Evolutionary conservation across 345 rosid genomes (phyloP).

Genomic region (Cardamine chenopodiifolia): DNA sequence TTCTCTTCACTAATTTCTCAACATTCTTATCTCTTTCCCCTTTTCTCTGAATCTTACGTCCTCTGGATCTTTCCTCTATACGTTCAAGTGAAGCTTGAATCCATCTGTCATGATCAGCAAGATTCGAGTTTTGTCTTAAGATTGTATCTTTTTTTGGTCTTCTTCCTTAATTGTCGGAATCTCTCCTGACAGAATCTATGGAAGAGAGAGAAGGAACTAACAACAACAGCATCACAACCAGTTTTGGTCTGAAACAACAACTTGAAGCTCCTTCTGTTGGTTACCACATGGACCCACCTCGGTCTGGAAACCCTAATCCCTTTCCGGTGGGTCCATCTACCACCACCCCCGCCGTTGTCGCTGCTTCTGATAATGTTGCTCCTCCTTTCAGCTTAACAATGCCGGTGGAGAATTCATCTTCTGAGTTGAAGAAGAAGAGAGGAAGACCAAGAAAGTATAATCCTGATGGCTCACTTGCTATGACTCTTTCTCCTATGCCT

Average conservation of each 20-base stretch:
- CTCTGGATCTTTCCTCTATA: constrained; percentile 36
- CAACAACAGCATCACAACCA: constrained; percentile 41
- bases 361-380: constrained; percentile 32
- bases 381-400: constrained; percentile 36
- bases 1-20: constrained; percentile 45
- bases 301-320: constrained; percentile 51
- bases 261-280: constrained; percentile 48
- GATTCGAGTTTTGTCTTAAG: constrained; percentile 38
- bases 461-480: constrained; percentile 60
- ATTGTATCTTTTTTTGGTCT: constrained; percentile 17
- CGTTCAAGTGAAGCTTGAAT: constrained; percentile 42
- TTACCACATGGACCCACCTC: constrained; percentile 48
- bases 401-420: constrained; percentile 42
- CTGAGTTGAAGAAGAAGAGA: constrained; percentile 76
- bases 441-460: constrained; percentile 88
- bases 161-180: constrained; percentile 40
- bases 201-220: constrained; percentile 59
- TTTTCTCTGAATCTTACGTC: constrained; percentile 39
- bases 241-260: constrained; percentile 50
- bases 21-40: constrained; percentile 7
- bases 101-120: constrained; percentile 40
- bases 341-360: constrained; percentile 18
- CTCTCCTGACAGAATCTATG: constrained; percentile 48
- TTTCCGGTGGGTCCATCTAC: constrained; percentile 40
- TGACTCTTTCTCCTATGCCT: constrained; percentile 84